Evolutionary conservation across 106 monocot species (phyloP).

Genomic region (Hemerocallis citrina): DNA sequence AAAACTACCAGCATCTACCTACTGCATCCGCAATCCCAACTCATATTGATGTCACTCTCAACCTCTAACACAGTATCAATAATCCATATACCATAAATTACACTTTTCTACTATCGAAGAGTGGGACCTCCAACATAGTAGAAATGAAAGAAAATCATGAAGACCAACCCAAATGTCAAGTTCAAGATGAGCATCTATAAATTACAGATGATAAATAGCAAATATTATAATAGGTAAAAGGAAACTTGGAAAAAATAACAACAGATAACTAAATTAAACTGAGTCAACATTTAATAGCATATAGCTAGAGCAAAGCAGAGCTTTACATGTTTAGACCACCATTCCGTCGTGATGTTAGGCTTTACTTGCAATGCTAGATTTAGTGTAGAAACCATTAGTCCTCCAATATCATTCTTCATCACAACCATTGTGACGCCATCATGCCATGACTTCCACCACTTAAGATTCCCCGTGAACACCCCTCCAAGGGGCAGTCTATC

Average conservation of each 20-base stretch:
- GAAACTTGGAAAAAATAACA: background rate
- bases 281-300: background rate
- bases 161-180: background rate
- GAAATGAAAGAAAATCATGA: background rate
- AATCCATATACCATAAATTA: no score
- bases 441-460: conserved; percentile 5
- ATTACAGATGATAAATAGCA: no score
- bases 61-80: no score
- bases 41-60: no score
- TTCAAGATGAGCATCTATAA: background rate
- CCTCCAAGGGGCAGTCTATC: background rate
- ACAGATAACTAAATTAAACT: background rate
- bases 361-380: conserved; percentile 3
- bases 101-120: no score
- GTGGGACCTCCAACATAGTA: no score
- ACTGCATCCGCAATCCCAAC: no score
- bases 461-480: background rate
- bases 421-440: background rate
- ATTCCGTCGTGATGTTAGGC: background rate
- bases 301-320: background rate
- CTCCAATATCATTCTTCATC: background rate
- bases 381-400: conserved; percentile 4
- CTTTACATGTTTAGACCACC: conserved; percentile 5
- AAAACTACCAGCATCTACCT: no score
- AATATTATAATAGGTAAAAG: no score